A percentile compares a stretch with the other conserved stretches of the same genome.
These are phyloP conservation scores for Sphaerulina vaccinii DNA, from an alignment of 2,329 filamentous ascomycete genomes.

Conservation along the genomic window DNA sequence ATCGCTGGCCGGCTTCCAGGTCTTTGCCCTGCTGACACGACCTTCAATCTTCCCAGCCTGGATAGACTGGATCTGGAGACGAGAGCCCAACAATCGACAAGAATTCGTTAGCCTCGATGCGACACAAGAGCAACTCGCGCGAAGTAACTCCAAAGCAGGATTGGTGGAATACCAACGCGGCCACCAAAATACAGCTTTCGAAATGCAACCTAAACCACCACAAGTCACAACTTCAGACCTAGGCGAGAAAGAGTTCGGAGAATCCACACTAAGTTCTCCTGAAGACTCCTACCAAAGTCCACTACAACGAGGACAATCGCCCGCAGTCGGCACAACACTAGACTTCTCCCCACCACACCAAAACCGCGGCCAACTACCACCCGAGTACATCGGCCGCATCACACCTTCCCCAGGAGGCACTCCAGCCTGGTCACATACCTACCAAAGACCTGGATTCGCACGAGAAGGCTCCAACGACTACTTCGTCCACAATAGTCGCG, in stretches of 20 bases:
- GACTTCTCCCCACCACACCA: slow-evolving; percentile 3
- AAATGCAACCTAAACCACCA: slow-evolving; percentile 34
- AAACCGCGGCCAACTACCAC: slow-evolving; percentile 15
- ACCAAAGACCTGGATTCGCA: slow-evolving; percentile 5
- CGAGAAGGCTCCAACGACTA: slow-evolving; percentile 14
- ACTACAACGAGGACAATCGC: slow-evolving; percentile 13
- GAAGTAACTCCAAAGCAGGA: slow-evolving; percentile 27
- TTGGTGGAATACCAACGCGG: slow-evolving; percentile 29
- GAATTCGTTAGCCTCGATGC: slow-evolving; percentile 92
- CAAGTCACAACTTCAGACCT: slow-evolving; percentile 19
- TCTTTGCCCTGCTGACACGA: slow-evolving; percentile 76
- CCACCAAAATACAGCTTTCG: slow-evolving; percentile 34
- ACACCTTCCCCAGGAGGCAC: slow-evolving; percentile 14
- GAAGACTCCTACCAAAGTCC: slow-evolving; percentile 21
- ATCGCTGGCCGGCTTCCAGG: slow-evolving; percentile 78
- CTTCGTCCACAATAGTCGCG: slow-evolving; percentile 5
- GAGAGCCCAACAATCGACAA: slow-evolving; percentile 54
- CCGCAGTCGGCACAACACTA: background rate
- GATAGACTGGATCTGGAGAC: slow-evolving; percentile 61
- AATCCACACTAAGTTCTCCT: slow-evolving; percentile 16
- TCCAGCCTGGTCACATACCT: background rate
- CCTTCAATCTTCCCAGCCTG: slow-evolving; percentile 85
- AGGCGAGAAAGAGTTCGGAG: slow-evolving; percentile 19
- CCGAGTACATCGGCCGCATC: slow-evolving; percentile 22
- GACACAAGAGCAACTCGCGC: slow-evolving; percentile 24